Evolutionary conservation across 2,329 filamentous ascomycete genomes (phyloP), one percentile per base, ranked within the genome.

Genomic region (Ophiocordyceps robertsii): DNA sequence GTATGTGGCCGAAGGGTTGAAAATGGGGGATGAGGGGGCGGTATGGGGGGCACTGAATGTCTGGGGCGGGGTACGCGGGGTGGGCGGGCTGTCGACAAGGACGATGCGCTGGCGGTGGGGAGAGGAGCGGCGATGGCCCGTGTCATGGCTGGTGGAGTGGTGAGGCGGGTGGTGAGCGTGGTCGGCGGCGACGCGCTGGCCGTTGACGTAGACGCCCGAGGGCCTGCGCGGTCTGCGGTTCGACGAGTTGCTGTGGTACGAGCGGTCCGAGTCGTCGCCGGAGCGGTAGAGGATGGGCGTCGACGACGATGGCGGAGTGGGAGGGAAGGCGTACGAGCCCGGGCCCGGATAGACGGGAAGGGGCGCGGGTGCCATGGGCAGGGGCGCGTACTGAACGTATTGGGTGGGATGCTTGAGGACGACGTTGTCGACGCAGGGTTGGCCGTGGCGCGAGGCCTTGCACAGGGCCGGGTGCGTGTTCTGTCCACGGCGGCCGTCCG

Each of bases 41-140:
- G 65, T 68, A 50, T 61, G 61, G 6, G 67, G 60, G 16, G 58
- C 56, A 42, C 47, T 49, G 51, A 60, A 66, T 30, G 55, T 52
- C 47, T 63, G 66, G n/a, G 70, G 67, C 24, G 70, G 66, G 27
- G 68, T 68, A 43, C 64, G 61, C 31, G 68, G 64, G 9, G 64
- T 65, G 12, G 68, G 62, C 3, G 67, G 66, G 47, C 59, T 59
- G 45, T 71, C 64, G 41, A 67, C 60, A 43, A 73, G 59, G 43
- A 68, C 50, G 42, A 66, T 58, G 43, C 67, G 65, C 46, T 72
- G 68, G 40, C 59, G 58, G 44, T 58, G 59, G 37, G 60, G 47
- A 32, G 36, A 21, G 4, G 38, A 40, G 16, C 17, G 37, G 39
- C 29, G 39, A 16, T 44, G 38, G 38, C 41, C 47, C 39, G 53